phyloP scores from a whole-genome alignment of 805 yeast genomes.

The Candida saitoana region DNA sequence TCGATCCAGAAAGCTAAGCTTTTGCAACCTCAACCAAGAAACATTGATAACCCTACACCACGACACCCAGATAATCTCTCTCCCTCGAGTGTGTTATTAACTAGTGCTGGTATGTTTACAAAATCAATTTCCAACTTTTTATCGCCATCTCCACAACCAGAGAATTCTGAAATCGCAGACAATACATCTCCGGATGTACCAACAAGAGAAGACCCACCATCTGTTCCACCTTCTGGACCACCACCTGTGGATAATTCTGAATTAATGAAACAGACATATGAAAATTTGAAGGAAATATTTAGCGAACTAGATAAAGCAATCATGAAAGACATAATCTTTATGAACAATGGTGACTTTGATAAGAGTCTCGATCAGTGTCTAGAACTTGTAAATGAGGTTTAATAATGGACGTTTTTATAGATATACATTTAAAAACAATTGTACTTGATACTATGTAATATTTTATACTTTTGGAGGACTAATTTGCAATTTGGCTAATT shows the following conservation, averaged over 20 bases:
- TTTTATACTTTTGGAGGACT: too few relatives aligned
- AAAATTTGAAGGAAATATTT: constrained; percentile 62
- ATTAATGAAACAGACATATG: constrained; percentile 26
- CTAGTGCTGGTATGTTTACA: constrained; percentile 49
- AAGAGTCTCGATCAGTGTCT: constrained; percentile 64
- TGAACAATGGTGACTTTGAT: constrained; percentile 66
- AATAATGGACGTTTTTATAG: constrained; percentile 1
- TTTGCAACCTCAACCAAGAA: constrained; percentile 16
- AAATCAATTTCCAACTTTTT: constrained; percentile 44
- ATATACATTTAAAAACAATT: not conserved
- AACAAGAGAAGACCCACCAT: constrained; percentile 4
- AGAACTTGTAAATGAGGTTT: constrained; percentile 22
- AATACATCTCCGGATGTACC: constrained; percentile 1
- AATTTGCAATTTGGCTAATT: constrained; percentile 1
- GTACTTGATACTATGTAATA: too few relatives aligned
- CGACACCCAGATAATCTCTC: constrained; percentile 17
- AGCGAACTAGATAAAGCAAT: constrained; percentile 68
- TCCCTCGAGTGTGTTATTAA: constrained; percentile 36
- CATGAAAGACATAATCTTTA: constrained; percentile 63
- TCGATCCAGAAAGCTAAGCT: constrained; percentile 1
- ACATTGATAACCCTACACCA: constrained; percentile 9
- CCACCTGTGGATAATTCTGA: constrained; percentile 7
- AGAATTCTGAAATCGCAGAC: not conserved
- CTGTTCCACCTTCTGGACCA: constrained; percentile 1
- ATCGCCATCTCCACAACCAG: constrained; percentile 31